Base-by-base conservation (phyloP, 1,284 basidiomycete species). In the Bjerkandera adusta region DNA sequence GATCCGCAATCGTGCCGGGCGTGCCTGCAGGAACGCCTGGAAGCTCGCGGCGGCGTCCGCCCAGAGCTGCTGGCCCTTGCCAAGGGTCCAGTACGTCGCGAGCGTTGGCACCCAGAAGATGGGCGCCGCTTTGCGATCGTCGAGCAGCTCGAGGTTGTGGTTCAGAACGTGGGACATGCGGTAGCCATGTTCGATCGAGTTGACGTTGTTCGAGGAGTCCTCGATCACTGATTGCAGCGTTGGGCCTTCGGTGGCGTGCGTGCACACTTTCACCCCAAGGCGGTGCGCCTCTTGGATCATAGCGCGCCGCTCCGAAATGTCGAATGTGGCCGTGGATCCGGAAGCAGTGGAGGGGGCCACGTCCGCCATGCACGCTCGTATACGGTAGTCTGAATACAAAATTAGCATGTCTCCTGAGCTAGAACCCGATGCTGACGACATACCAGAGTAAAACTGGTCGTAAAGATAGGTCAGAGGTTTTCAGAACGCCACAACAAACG, bases 61-160 rank as follows among this genome's bases (percentile, higher is more conserved):
- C 79, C 78, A 83, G 6, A 35, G 16, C 61, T 29, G 56, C 59
- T 7, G 53, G 43, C 5, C 49, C 45, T 21, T 53, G 50, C 24
- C 41, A 52, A 5, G 63, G 21, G 68, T 71, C 45, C 79, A 69
- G 55, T 70, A 74, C 4, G 70, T 79, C 1, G 76, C 66, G 10
- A 87, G 69, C 2, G 84, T 87, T 5, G 83, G 82, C 0, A 81
- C 76, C 75, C 77, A 85, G 29, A 63, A 68, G 10, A 71, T 69
- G 15, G 43, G 39, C 11, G 8, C 16, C 8, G 27, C 20, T 21
- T 12, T n/a, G n/a, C 46, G 43, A 29, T 34, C 24, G 11, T 36
- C 16, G 24, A 4, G 22, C 2, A 22, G 26, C 11, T 32, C 39
- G 30, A 24, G 16, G 18, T 49, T 45, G 35, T 50, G 55, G 22